These are phyloP conservation scores for Thelonectria discophora DNA, from an alignment of 2,329 filamentous ascomycete species.

Conservation along the genomic window DNA sequence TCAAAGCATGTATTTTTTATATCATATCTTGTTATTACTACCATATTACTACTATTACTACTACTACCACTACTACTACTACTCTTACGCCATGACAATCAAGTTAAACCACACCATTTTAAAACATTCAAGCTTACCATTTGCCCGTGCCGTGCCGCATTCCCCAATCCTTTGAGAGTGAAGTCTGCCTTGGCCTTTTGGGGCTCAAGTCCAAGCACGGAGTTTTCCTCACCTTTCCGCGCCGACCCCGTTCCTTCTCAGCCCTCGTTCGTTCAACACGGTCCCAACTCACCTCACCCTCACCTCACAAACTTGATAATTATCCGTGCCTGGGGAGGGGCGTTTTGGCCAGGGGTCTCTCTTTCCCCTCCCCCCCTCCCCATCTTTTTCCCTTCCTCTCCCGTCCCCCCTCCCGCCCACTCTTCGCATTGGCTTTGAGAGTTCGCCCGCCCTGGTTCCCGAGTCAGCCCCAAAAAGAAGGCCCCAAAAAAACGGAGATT, in stretches of 20 bases:
- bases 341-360: too few relatives aligned
- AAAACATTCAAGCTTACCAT: neutral
- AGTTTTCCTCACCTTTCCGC: too few relatives aligned
- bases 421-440: too few relatives aligned
- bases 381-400: too few relatives aligned
- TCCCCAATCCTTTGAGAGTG: neutral
- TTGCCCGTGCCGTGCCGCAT: neutral
- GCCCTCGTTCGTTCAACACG: too few relatives aligned
- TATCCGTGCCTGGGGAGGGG: neutral
- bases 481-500: conserved; percentile 2
- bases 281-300: neutral
- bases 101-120: conserved; percentile 12
- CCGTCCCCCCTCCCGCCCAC: too few relatives aligned
- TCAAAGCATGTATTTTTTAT: neutral
- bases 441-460: neutral
- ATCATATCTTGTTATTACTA: neutral
- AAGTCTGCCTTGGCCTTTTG: too few relatives aligned
- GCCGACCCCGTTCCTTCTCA: too few relatives aligned
- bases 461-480: neutral
- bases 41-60: neutral
- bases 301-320: neutral
- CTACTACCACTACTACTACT: neutral
- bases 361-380: neutral
- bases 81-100: conserved; percentile 18
- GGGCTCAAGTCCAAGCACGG: too few relatives aligned